Conservation (phyloP, 2,329 filamentous ascomycete genomes). For the Paecilomyces variotii region DNA sequence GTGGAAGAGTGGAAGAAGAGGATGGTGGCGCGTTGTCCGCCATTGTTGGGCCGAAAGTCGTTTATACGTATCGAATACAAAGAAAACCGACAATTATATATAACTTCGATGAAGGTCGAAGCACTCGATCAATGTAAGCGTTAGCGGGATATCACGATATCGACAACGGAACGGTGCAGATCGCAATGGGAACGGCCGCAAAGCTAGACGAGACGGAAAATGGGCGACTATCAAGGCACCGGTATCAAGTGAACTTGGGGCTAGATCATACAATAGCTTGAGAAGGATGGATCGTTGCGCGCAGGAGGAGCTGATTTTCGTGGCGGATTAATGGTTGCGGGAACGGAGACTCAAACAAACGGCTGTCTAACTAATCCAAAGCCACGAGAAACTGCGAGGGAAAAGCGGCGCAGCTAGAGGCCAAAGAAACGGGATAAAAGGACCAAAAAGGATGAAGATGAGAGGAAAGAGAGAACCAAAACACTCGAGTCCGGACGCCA, state of each 20-base stretch:
- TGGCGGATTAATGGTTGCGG: slow-evolving; percentile 3
- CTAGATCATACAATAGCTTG: slow-evolving; percentile 8
- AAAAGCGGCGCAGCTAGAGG: slow-evolving; percentile 3
- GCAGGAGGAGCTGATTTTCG: slow-evolving; percentile 4
- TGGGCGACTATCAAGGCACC: background rate
- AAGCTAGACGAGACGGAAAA: slow-evolving; percentile 5
- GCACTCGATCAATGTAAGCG: background rate
- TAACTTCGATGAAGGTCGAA: background rate
- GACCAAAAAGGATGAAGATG: slow-evolving; percentile 4
- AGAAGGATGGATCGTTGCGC: background rate
- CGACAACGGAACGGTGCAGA: background rate
- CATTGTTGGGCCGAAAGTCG: slow-evolving; percentile 46
- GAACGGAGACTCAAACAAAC: background rate
- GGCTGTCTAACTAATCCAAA: slow-evolving; percentile 2
- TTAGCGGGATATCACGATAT: background rate
- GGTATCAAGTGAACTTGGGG: background rate
- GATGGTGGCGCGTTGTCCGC: slow-evolving; percentile 64
- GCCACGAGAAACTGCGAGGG: slow-evolving; percentile 3
- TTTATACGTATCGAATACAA: background rate
- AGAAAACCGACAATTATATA: background rate
- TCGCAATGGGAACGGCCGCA: background rate
- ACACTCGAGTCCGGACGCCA: slow-evolving; percentile 7
- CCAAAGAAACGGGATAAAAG: slow-evolving; percentile 2
- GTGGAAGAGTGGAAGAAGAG: slow-evolving; percentile 58
- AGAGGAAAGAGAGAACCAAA: slow-evolving; percentile 7